Percentiles rank a stretch among this genome's conserved stretches.
phyloP scores from a whole-genome alignment of 805 yeast genomes.

The Zygosaccharomyces bailii region DNA sequence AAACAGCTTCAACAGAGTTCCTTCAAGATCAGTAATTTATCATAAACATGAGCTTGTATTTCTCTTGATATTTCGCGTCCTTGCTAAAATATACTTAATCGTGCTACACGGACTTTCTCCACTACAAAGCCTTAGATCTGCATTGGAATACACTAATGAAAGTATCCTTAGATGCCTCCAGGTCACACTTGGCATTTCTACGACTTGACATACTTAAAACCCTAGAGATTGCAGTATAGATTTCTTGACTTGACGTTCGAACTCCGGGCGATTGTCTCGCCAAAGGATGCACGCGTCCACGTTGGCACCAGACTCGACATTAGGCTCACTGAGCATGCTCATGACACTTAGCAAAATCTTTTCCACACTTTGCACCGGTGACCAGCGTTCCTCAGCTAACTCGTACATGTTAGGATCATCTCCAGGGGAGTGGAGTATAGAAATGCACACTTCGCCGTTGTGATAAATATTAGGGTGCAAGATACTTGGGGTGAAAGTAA shows the following conservation, averaged over 20 bases:
- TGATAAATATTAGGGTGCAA: slow-evolving; percentile 92
- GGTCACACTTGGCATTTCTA: neutral
- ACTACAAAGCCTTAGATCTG: neutral
- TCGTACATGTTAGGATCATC: slow-evolving; percentile 97
- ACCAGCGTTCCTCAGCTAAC: slow-evolving; percentile 94
- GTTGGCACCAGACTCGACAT: slow-evolving; percentile 94
- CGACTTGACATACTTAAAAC: slow-evolving; percentile 36
- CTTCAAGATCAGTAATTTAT: neutral
- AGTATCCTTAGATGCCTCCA: neutral
- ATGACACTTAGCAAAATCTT: slow-evolving; percentile 88
- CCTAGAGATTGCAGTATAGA: slow-evolving; percentile 75
- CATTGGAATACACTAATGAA: neutral
- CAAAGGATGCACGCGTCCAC: slow-evolving; percentile 76
- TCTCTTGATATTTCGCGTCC: slow-evolving; percentile 7
- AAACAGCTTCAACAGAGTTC: neutral
- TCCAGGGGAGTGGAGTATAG: slow-evolving; percentile 93
- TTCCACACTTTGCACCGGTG: slow-evolving; percentile 97
- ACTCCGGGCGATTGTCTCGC: slow-evolving; percentile 77
- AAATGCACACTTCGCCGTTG: slow-evolving; percentile 94
- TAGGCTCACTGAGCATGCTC: slow-evolving; percentile 97
- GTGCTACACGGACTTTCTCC: slow-evolving; percentile 2
- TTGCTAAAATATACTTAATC: slow-evolving; percentile 3
- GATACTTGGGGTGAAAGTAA: slow-evolving; percentile 74
- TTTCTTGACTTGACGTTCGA: slow-evolving; percentile 56
- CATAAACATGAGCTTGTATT: neutral